These are phyloP conservation scores for Coelastrella sp. DNA, from an alignment of 139 green algal species.

Conservation along the genomic window DNA sequence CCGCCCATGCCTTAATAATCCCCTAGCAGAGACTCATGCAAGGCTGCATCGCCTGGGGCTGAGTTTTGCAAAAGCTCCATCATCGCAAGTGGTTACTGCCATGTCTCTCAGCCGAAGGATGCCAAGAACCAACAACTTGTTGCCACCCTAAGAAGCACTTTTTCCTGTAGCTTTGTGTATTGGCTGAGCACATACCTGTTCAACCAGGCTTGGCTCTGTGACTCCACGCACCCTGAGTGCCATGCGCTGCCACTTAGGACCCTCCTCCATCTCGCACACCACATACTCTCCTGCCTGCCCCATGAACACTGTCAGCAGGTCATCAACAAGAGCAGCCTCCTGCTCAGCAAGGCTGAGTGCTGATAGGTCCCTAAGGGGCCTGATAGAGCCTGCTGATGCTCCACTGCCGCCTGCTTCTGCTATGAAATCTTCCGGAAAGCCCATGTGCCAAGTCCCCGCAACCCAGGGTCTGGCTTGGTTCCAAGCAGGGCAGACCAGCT, in stretches of 20 bases:
- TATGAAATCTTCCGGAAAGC: neutral
- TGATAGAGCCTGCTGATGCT: neutral
- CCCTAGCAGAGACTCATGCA: too few relatives aligned
- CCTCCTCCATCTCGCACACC: conserved; percentile 47
- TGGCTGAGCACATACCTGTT: neutral
- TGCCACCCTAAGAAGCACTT: too few relatives aligned
- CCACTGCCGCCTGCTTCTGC: conserved; percentile 17
- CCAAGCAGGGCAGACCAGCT: conserved; percentile 31
- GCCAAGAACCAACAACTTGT: too few relatives aligned
- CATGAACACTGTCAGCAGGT: conserved; percentile 88
- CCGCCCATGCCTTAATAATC: too few relatives aligned
- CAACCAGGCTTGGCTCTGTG: neutral
- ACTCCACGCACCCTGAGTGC: neutral
- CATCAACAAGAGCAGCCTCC: conserved; percentile 77
- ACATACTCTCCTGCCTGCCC: conserved; percentile 76
- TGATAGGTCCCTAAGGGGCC: neutral
- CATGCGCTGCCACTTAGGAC: conserved; percentile 4
- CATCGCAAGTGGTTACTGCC: too few relatives aligned
- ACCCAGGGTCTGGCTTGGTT: conserved; percentile 34
- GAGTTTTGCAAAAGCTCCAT: neutral
- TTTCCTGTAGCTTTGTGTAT: too few relatives aligned
- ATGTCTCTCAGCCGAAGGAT: too few relatives aligned
- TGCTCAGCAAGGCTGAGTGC: conserved; percentile 13
- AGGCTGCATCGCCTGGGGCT: too few relatives aligned
- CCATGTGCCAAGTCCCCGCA: conserved; percentile 16